Base-by-base conservation (phyloP, 2,329 filamentous ascomycete genomes). In the Cercospora citrullina region DNA sequence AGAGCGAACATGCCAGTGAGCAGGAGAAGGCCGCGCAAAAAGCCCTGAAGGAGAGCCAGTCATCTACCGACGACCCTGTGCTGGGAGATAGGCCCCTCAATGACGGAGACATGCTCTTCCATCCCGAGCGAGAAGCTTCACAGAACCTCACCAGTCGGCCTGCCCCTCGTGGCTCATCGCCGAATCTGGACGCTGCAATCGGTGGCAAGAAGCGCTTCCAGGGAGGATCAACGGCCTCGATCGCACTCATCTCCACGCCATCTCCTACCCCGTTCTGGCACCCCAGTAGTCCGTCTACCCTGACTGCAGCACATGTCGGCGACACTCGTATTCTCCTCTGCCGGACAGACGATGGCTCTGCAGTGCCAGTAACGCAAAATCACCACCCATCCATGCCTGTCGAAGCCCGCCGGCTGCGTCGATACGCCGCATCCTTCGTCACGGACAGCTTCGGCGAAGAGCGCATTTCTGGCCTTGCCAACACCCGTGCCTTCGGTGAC, bases 361-460 rank as follows among this genome's bases (percentile, higher is more conserved):
- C 94, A 0, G 86, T 91, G 2, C 91, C 94, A 0, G 79, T 97
- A 42, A 98, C 95, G 0, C 92, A 90, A 21, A 93, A 97, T 78
- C 95, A 99, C 80, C 95, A 97, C 77, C 94, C 95, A 0, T 91
- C 89, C n/a, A 88, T 91, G 4, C 95, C 95, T 0, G 85, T 89
- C 65, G 95, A 99, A 82, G 90, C 91, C 9, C 89, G 88, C 51
- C 88, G 95, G 7, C 86, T 99, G 26, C 90, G 94, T 55, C 90
- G 94, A 60, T 98, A 94, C 77, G 91, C 93, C 1, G 88, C 91
- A 31, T 90, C 90, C 2, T 94, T 98, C 77, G 90, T 97, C 18
- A 95, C 94, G 0, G 95, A 99, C 81, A 96, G 92, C 36, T 99
- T 99, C 79, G 95, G 95, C 76, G 95, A 99, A 81, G 94, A 98